These are phyloP conservation scores for Colletotrichum euphorbiae DNA, from an alignment of 2,329 filamentous ascomycete species.

Conservation along the genomic window DNA sequence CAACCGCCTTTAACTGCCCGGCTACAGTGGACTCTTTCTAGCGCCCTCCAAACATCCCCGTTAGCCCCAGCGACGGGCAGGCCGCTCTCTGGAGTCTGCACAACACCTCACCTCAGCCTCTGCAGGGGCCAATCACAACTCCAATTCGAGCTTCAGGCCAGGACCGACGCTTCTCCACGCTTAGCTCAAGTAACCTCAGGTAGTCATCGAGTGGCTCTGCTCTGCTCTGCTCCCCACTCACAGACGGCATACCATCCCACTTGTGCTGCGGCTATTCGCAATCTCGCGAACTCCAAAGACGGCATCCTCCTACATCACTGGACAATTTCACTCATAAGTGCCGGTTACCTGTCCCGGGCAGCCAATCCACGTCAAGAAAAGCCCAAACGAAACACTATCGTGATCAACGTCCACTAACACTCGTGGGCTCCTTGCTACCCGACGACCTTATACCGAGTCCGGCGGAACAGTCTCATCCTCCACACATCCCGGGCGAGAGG, in stretches of 20 bases:
- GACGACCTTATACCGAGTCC: constrained; percentile 16
- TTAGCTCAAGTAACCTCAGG: too few species aligned
- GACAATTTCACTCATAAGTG: constrained; percentile 28
- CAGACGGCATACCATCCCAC: constrained; percentile 12
- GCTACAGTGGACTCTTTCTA: constrained; percentile 24
- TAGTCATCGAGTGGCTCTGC: constrained; percentile 9
- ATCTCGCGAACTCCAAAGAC: background rate
- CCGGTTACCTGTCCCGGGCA: constrained; percentile 29
- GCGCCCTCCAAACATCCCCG: constrained; percentile 33
- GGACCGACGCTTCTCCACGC: background rate
- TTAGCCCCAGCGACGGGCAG: constrained; percentile 33
- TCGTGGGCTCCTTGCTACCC: constrained; percentile 24
- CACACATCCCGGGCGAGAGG: constrained; percentile 34
- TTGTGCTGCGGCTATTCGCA: constrained; percentile 24
- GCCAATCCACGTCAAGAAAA: constrained; percentile 26
- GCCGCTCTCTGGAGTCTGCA: constrained; percentile 34
- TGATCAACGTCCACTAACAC: constrained; percentile 12
- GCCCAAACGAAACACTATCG: constrained; percentile 18
- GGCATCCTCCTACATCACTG: constrained; percentile 19
- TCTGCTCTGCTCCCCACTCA: constrained; percentile 12
- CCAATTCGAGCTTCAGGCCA: constrained; percentile 11
- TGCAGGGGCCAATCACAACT: constrained; percentile 27
- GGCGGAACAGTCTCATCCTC: background rate
- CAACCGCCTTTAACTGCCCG: constrained; percentile 22
- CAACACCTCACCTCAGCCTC: constrained; percentile 37